Evolutionary conservation across 106 monocot genomes (phyloP).

Genomic region (Dendrobium huoshanense): DNA sequence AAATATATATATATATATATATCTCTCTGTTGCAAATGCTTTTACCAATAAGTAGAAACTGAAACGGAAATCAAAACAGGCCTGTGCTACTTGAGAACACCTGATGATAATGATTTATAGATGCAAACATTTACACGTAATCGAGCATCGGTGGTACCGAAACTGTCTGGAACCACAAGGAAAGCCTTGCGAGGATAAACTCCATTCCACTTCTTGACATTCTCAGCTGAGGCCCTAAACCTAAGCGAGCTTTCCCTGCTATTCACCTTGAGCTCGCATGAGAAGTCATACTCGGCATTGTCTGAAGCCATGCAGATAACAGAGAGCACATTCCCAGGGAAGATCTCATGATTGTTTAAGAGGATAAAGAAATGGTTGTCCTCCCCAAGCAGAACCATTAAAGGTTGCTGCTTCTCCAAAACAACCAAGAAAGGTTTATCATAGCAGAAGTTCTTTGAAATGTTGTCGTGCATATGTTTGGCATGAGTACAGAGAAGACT

Average conservation of each 20-base stretch:
- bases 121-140: too few relatives aligned
- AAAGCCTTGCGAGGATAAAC: conserved; percentile 17
- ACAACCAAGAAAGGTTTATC: conserved; percentile 11
- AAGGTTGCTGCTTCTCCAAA: conserved; percentile 17
- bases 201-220: conserved; percentile 30
- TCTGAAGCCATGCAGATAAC: conserved; percentile 20
- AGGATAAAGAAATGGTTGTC: conserved; percentile 47
- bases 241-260: conserved; percentile 12
- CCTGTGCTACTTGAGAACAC: too few relatives aligned
- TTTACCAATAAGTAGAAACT: too few relatives aligned
- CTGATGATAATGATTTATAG: too few relatives aligned
- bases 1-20: too few relatives aligned
- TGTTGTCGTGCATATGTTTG: conserved; percentile 9
- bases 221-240: conserved; percentile 22
- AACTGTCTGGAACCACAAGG: conserved; percentile 47
- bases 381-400: conserved; percentile 21
- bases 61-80: too few relatives aligned
- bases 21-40: too few relatives aligned
- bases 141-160: background rate
- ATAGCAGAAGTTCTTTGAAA: conserved; percentile 21
- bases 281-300: conserved; percentile 4
- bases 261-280: conserved; percentile 30
- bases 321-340: conserved; percentile 17
- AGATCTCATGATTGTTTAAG: conserved; percentile 11
- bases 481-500: conserved; percentile 37